Evolutionary conservation across 306 rosid species (phyloP).

Genomic region (Trifolium repens): DNA sequence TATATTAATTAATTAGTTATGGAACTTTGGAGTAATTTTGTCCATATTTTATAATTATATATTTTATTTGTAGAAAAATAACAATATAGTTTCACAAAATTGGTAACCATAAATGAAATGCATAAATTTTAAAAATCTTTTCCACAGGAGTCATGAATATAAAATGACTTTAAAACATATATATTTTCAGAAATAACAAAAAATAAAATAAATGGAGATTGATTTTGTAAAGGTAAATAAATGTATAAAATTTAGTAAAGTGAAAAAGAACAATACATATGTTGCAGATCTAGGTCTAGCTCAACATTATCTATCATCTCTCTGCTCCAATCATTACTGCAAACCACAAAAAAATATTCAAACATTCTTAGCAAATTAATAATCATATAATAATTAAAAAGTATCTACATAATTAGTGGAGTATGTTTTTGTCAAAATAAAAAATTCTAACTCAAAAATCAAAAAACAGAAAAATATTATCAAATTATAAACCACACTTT

Average conservation of each 20-base stretch:
- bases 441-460: background rate
- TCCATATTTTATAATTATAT: too few species aligned
- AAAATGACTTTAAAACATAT: too few species aligned
- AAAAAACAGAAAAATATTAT: background rate
- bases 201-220: too few species aligned
- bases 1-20: too few species aligned
- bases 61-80: too few species aligned
- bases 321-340: background rate
- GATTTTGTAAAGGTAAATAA: background rate
- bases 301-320: background rate
- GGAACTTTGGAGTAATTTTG: too few species aligned
- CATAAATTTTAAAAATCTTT: too few species aligned
- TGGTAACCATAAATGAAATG: too few species aligned
- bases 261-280: conserved; percentile 8
- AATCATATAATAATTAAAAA: background rate
- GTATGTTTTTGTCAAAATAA: too few species aligned
- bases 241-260: conserved; percentile 2
- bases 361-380: background rate
- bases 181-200: too few species aligned
- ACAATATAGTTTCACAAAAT: too few species aligned
- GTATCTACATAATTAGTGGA: background rate
- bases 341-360: background rate
- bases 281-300: conserved; percentile 2
- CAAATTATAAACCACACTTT: background rate
- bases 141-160: too few species aligned